These are phyloP conservation scores for Elaphomyces granulatus DNA, from an alignment of 495 filamentous ascomycete species.

Conservation along the genomic window DNA sequence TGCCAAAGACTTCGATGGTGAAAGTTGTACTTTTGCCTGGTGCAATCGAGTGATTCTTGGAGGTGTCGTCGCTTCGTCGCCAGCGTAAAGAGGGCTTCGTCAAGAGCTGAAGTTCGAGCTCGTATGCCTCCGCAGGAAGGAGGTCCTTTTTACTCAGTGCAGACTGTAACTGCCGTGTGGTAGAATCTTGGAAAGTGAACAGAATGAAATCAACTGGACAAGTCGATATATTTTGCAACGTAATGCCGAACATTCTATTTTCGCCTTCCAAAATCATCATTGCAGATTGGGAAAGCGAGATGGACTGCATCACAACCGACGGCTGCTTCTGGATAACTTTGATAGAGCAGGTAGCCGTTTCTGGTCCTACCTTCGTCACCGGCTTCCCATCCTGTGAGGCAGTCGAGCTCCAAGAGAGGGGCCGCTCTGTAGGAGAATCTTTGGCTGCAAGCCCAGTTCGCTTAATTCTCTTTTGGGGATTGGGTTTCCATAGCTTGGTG, in stretches of 20 bases:
- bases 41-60: slow-evolving; percentile 40
- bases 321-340: slow-evolving; percentile 71
- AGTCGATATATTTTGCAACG: slow-evolving; percentile 62
- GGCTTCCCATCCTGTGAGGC: slow-evolving; percentile 29
- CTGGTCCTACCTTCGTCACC: slow-evolving; percentile 22
- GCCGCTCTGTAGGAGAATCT: slow-evolving; percentile 37
- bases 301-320: slow-evolving; percentile 54
- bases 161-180: slow-evolving; percentile 56
- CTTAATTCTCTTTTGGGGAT: slow-evolving; percentile 59
- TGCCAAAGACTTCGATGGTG: slow-evolving; percentile 71
- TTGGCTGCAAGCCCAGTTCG: slow-evolving; percentile 50
- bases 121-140: slow-evolving; percentile 62
- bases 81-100: slow-evolving; percentile 60
- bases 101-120: slow-evolving; percentile 63
- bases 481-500: slow-evolving; percentile 55
- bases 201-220: slow-evolving; percentile 69
- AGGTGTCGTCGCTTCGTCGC: slow-evolving; percentile 36
- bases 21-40: slow-evolving; percentile 58
- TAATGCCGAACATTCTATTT: slow-evolving; percentile 58
- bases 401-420: slow-evolving; percentile 39
- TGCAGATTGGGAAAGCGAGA: slow-evolving; percentile 69
- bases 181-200: slow-evolving; percentile 83
- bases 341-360: slow-evolving; percentile 29
- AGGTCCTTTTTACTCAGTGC: slow-evolving; percentile 63
- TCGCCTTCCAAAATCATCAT: slow-evolving; percentile 89